Base-by-base conservation (phyloP, 1,284 basidiomycete species). In the Lentinula novae-zelandiae region DNA sequence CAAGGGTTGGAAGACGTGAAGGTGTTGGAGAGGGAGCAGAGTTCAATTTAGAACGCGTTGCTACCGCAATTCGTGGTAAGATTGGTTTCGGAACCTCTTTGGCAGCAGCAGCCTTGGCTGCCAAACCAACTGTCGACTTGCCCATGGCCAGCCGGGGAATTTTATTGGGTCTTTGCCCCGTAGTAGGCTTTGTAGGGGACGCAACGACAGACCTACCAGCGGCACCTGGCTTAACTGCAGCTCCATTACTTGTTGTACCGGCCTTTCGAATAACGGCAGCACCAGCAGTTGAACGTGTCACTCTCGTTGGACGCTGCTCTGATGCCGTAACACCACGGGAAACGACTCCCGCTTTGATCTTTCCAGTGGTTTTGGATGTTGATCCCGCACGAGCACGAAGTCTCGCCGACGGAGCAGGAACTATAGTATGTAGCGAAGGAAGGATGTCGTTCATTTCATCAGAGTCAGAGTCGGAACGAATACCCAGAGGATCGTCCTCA, bases 1-100 rank as follows among this genome's bases (percentile, higher is more conserved):
- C 77, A 40, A 92, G 77, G 0, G 86, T 91, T 2, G 90, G 90
- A 31, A 92, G 73, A 57, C 87, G 81, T 10, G 90, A 92, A 0
- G 87, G 87, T n/a, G 82, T 81, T 17, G 88, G 85, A 2, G 85
- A 82, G 0, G 82, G 80, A 33, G 82, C 77, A 49, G 75, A 78
- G 62, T 71, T 71, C n/a, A 65, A 70, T 42, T 73, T 72, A 8
- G 54, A 56, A 31, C 54, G 54, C 36, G 74, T 57, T 2, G 53
- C 38, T 31, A 42, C 40, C 22, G 42, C 22, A 7, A 48, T 67
- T 8, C 69, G 73, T 22, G 73, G 72, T 22, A 73, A 64, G 8
- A 72, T 68, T 40, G 59, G 78, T 38, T 72, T 71, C 15, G 77
- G 77, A 7, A 77, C 77, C n/a, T 74, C 77, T 67, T 81, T 82